Evolutionary conservation across 176 grass and related monocot genomes (phyloP).

Genomic region (Poa annua): DNA sequence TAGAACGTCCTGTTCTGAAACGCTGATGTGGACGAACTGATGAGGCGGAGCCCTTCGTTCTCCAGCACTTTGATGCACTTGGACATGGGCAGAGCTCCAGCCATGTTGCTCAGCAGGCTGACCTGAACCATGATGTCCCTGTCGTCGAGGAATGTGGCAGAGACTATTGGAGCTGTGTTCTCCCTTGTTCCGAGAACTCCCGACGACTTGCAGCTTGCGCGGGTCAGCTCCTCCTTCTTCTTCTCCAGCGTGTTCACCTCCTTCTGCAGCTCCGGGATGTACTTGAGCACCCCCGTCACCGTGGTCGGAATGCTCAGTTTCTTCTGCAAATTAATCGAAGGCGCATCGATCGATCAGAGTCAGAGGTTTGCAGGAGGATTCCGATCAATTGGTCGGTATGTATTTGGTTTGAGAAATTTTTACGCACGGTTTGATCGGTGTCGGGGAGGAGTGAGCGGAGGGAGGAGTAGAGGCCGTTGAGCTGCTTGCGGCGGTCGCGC

Average conservation of each 20-base stretch:
- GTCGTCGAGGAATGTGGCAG: slow-evolving; percentile 59
- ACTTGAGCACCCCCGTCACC: slow-evolving; percentile 70
- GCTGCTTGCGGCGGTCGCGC: slow-evolving; percentile 88
- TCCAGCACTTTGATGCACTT: slow-evolving; percentile 61
- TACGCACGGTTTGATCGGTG: slow-evolving; percentile 57
- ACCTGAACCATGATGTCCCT: slow-evolving; percentile 83
- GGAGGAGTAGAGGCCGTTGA: slow-evolving; percentile 78
- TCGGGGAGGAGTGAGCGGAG: slow-evolving; percentile 77
- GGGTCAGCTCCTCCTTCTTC: slow-evolving; percentile 64
- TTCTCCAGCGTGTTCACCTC: slow-evolving; percentile 54
- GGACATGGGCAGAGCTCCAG: slow-evolving; percentile 45
- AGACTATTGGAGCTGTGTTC: slow-evolving; percentile 47
- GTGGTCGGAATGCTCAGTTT: slow-evolving; percentile 84
- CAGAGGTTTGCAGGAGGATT: not conserved
- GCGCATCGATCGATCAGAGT: not conserved
- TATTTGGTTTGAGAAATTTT: not conserved
- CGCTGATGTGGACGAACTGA: slow-evolving; percentile 62
- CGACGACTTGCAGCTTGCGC: slow-evolving; percentile 37
- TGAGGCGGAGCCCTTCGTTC: slow-evolving; percentile 65
- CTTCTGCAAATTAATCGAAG: slow-evolving; percentile 61
- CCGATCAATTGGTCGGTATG: too few relatives aligned
- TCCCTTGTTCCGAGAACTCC: slow-evolving; percentile 8
- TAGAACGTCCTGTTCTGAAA: slow-evolving; percentile 66
- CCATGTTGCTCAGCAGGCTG: slow-evolving; percentile 50
- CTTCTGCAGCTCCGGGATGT: slow-evolving; percentile 85